Conservation (phyloP, 2,329 filamentous ascomycete species). For the Claviceps quebecensis region DNA sequence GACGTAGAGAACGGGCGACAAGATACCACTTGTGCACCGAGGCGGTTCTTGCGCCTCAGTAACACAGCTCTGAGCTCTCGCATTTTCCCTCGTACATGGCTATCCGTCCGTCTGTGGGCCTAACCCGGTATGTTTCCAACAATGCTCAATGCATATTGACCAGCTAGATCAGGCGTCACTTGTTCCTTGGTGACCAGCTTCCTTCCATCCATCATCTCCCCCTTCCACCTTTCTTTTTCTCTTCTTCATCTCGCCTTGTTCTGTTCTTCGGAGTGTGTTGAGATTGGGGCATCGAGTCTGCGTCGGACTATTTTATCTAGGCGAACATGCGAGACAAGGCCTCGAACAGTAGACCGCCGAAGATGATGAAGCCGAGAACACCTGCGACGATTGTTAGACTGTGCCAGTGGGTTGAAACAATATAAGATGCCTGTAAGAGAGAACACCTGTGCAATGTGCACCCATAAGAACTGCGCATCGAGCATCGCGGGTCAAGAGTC, state of each 20-base stretch:
- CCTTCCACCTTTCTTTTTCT: not conserved
- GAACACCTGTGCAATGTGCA: too few species aligned
- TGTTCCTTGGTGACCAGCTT: too few species aligned
- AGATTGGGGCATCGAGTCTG: not conserved
- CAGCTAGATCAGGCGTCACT: too few species aligned
- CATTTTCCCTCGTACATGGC: too few species aligned
- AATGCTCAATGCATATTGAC: too few species aligned
- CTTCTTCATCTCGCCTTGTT: not conserved
- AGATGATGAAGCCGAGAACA: constrained; percentile 45
- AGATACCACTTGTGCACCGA: not conserved
- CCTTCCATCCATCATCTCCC: too few species aligned
- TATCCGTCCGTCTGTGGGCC: too few species aligned
- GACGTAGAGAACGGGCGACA: not conserved
- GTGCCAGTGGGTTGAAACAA: not conserved
- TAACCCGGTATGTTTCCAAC: too few species aligned
- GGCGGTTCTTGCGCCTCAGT: too few species aligned
- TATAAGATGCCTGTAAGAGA: too few species aligned
- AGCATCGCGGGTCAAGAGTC: not conserved
- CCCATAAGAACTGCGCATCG: not conserved
- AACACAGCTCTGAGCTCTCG: too few species aligned
- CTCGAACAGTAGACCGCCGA: constrained; percentile 47
- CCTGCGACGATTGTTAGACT: constrained; percentile 18
- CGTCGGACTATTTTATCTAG: constrained; percentile 8
- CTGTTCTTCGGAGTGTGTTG: not conserved
- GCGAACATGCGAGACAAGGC: constrained; percentile 38